Conservation (phyloP, 306 rosid genomes). For the Pterocarpus macrocarpus region DNA sequence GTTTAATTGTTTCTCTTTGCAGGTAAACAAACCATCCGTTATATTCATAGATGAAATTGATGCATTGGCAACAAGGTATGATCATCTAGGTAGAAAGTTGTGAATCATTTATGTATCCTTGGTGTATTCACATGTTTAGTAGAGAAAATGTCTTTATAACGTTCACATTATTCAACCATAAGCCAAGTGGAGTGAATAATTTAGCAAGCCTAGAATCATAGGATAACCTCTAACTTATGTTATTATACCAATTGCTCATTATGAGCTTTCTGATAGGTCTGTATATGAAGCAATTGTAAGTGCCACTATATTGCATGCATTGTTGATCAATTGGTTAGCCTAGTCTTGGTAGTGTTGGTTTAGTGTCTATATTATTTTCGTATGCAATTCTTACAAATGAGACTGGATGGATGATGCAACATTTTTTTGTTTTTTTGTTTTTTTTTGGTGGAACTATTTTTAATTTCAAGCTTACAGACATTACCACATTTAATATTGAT, state of each 20-base stretch:
- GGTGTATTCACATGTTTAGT: constrained; percentile 31
- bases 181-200: constrained; percentile 32
- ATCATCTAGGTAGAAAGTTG: constrained; percentile 42
- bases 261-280: constrained; percentile 36
- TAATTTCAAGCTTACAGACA: no score
- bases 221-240: background rate
- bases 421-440: no score
- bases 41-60: constrained; percentile 97
- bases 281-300: constrained; percentile 21
- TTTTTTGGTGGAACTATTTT: no score
- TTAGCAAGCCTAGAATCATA: constrained; percentile 33
- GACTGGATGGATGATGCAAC: no score
- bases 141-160: constrained; percentile 23
- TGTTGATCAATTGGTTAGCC: no score
- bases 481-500: no score
- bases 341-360: no score
- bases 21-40: constrained; percentile 98
- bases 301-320: constrained; percentile 30
- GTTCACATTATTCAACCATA: constrained; percentile 27
- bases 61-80: constrained; percentile 93
- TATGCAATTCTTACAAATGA: no score
- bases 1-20: constrained; percentile 57
- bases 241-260: constrained; percentile 32
- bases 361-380: no score
- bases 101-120: constrained; percentile 35